phyloP scores from a whole-genome alignment of 1,139 yeast species.

The Wickerhamiella infanticola region DNA sequence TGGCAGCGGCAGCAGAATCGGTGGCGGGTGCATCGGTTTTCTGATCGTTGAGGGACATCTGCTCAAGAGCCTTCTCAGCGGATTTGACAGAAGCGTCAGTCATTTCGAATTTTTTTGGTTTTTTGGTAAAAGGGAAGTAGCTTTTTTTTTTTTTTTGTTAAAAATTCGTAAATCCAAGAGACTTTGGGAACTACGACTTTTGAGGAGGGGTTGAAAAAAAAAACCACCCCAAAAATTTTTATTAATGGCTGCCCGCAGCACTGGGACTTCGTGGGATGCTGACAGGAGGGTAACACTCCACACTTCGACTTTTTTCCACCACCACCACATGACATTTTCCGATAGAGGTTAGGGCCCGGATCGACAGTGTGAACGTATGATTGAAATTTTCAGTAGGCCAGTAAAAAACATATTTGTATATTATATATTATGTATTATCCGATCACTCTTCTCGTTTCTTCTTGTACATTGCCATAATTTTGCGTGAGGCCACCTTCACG shows the following conservation, averaged over 20 bases:
- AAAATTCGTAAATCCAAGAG: background rate
- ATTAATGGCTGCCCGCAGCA: too few relatives aligned
- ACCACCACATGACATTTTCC: too few relatives aligned
- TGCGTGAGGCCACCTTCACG: constrained; percentile 55
- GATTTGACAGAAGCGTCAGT: constrained; percentile 2
- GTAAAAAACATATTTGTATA: background rate
- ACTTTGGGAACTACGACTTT: background rate
- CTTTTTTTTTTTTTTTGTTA: constrained; percentile 1
- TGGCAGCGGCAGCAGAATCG: constrained; percentile 3
- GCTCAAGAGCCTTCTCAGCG: constrained; percentile 8
- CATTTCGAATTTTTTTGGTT: background rate
- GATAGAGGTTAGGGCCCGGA: too few relatives aligned
- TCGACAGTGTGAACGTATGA: background rate
- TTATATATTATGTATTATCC: background rate
- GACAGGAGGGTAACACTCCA: too few relatives aligned
- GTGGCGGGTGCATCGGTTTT: constrained; percentile 1
- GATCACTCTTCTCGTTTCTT: constrained; percentile 14
- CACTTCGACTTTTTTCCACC: too few relatives aligned
- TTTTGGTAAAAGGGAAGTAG: background rate
- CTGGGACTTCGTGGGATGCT: too few relatives aligned
- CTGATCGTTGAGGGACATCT: constrained; percentile 4
- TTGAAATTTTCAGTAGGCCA: background rate
- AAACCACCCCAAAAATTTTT: background rate
- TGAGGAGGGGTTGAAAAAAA: background rate
- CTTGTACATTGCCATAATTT: constrained; percentile 77